Conservation (phyloP, 2,329 filamentous ascomycete genomes). For the Pseudocercospora musae region DNA sequence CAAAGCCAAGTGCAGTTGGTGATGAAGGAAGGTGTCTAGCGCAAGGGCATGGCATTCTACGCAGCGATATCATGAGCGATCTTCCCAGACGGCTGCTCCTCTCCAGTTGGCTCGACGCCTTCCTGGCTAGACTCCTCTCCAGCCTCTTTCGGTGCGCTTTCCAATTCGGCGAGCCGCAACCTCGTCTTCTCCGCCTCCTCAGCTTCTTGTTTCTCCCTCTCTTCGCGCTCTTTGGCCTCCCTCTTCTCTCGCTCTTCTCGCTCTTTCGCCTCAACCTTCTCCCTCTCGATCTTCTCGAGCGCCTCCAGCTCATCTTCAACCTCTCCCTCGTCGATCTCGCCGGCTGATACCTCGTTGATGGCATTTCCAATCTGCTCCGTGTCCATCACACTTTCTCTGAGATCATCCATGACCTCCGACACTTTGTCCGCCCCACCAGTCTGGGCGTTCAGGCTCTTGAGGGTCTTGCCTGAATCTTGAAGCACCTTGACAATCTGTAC, state of each 20-base stretch:
- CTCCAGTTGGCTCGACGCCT: too few species aligned
- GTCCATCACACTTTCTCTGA: slow-evolving; percentile 74
- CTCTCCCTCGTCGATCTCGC: slow-evolving; percentile 70
- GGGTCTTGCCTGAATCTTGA: slow-evolving; percentile 69
- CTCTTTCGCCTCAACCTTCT: slow-evolving; percentile 64
- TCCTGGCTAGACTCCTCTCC: too few species aligned
- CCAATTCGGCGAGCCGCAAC: slow-evolving; percentile 35
- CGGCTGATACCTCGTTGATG: slow-evolving; percentile 58
- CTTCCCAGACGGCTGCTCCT: too few species aligned
- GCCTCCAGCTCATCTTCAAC: slow-evolving; percentile 83
- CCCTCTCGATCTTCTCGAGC: slow-evolving; percentile 55
- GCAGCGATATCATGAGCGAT: too few species aligned
- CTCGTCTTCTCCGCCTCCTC: slow-evolving; percentile 46
- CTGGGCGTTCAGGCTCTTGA: slow-evolving; percentile 70
- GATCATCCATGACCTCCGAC: slow-evolving; percentile 68
- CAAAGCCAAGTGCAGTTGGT: too few species aligned
- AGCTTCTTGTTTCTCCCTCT: slow-evolving; percentile 54
- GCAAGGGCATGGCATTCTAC: background rate
- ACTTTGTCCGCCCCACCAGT: slow-evolving; percentile 74
- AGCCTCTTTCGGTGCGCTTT: slow-evolving; percentile 7
- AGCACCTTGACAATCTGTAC: slow-evolving; percentile 80
- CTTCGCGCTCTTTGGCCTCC: slow-evolving; percentile 35
- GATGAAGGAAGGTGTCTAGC: too few species aligned
- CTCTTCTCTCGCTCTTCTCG: slow-evolving; percentile 61
- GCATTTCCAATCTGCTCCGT: slow-evolving; percentile 79